Evolutionary conservation across 2,329 filamentous ascomycete species (phyloP).

Genomic region (Cadophora sp.): DNA sequence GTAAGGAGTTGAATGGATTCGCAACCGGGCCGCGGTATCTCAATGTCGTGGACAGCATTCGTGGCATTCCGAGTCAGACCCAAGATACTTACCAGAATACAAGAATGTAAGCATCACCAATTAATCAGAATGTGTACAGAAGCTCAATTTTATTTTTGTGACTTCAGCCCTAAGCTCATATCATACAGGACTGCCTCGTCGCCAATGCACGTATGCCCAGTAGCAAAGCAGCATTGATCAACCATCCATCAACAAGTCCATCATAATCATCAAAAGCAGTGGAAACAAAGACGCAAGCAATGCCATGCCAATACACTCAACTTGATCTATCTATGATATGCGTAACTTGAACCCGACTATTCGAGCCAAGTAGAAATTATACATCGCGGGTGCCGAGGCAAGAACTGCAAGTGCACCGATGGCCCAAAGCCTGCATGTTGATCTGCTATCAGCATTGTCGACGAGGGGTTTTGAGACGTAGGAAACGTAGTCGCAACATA

Average conservation of each 20-base stretch:
- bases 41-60: not conserved
- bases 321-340: constrained; percentile 16
- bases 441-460: constrained; percentile 37
- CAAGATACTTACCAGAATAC: not conserved
- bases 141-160: constrained; percentile 6
- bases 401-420: constrained; percentile 35
- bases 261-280: constrained; percentile 9
- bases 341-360: not conserved
- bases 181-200: constrained; percentile 20
- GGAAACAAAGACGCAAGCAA: constrained; percentile 4
- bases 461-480: not conserved
- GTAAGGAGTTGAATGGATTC: too few species aligned
- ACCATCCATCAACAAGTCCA: constrained; percentile 7
- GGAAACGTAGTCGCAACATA: constrained; percentile 18
- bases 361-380: constrained; percentile 29
- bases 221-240: not conserved
- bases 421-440: constrained; percentile 36
- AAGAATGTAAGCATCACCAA: constrained; percentile 2
- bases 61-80: not conserved
- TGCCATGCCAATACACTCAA: constrained; percentile 12
- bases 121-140: not conserved
- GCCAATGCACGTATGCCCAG: not conserved
- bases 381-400: constrained; percentile 37
- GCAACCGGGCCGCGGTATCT: too few species aligned
- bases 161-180: constrained; percentile 22